Conservation (phyloP, 345 rosid genomes). For the Boechera stricta region DNA sequence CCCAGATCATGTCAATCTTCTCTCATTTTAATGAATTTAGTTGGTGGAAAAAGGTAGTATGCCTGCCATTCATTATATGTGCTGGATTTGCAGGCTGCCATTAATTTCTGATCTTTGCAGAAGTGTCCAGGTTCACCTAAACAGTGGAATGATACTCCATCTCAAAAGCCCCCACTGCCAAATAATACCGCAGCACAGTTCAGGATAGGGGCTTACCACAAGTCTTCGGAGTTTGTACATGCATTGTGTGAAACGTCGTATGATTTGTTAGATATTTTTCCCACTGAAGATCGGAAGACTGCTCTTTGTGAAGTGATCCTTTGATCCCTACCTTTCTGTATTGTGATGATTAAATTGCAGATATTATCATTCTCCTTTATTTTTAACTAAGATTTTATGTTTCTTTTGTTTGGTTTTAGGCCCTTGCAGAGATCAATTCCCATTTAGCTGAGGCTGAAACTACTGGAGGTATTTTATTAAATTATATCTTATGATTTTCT, state of each 20-base stretch:
- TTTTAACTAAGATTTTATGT: constrained; percentile 39
- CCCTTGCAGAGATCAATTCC: constrained; percentile 83
- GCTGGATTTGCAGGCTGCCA: constrained; percentile 20
- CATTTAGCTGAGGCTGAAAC: constrained; percentile 76
- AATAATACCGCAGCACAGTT: constrained; percentile 67
- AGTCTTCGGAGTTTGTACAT: constrained; percentile 93
- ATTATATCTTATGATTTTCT: constrained; percentile 14
- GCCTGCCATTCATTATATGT: constrained; percentile 4
- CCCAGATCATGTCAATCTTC: constrained; percentile 8
- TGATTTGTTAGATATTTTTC: constrained; percentile 93
- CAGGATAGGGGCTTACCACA: constrained; percentile 87
- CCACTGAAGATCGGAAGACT: constrained; percentile 90
- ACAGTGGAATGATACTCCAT: constrained; percentile 68
- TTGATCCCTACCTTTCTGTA: constrained; percentile 19
- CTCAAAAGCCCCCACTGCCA: constrained; percentile 79
- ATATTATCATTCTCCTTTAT: constrained; percentile 6
- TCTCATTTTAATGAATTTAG: constrained; percentile 12
- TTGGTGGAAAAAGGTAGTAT: constrained; percentile 19
- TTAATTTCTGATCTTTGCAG: constrained; percentile 50
- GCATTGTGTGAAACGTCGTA: constrained; percentile 90
- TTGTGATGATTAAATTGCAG: constrained; percentile 18
- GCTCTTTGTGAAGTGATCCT: constrained; percentile 84
- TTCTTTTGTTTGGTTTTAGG: constrained; percentile 58
- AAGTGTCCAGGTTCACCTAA: constrained; percentile 82
- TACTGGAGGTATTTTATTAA: constrained; percentile 70